Evolutionary conservation across 495 filamentous ascomycete genomes (phyloP), one percentile per base, ranked within the genome.

Genomic region (Tuber microsphaerosporum): DNA sequence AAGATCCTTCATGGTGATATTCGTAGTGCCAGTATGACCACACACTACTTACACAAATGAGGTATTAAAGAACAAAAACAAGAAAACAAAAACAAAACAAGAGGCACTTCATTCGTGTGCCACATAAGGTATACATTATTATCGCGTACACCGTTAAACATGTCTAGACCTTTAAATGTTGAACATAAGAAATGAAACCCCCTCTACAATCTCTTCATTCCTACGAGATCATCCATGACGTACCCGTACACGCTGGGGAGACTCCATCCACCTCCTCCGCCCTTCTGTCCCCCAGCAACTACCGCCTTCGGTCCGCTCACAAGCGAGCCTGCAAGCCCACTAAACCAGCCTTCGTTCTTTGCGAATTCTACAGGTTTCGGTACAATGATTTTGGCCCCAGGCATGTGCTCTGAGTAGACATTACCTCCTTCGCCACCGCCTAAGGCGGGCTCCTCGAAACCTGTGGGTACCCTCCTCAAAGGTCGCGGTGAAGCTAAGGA

Each of bases 331-430:
- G 80, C 74, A 76, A 75, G 73, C n/a, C 81, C 80, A 43, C 80
- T 76, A 17, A 82, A 75, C 81, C 81, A 82, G 5, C 81, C 80
- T 34, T 82, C 81, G 19, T 78, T 72, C 71, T 82, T 82, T 39
- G 76, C 80, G 71, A 82, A 82, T 46, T 79, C 81, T 10, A 82
- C 81, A 68, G 76, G 81, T 73, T 82, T 79, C 26, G 81, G 81
- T 14, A 82, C 75, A 26, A 82, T 71, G 9, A 82, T 70, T 69
- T 76, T 82, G 10, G 81, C 81, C 6, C 81, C 81, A 8, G 81
- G 81, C 72, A 82, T 75, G 61, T 82, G 80, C 41, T 82, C 79
- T 20, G 80, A 81, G 51, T 79, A 81, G 70, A 79, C 72, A 39
- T 71, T 79, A 22, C 70, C 73, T 16, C 73, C 77, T 70, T 73